These are phyloP conservation scores for Cucumis hystrix DNA, from an alignment of 306 rosid species.

Conservation along the genomic window DNA sequence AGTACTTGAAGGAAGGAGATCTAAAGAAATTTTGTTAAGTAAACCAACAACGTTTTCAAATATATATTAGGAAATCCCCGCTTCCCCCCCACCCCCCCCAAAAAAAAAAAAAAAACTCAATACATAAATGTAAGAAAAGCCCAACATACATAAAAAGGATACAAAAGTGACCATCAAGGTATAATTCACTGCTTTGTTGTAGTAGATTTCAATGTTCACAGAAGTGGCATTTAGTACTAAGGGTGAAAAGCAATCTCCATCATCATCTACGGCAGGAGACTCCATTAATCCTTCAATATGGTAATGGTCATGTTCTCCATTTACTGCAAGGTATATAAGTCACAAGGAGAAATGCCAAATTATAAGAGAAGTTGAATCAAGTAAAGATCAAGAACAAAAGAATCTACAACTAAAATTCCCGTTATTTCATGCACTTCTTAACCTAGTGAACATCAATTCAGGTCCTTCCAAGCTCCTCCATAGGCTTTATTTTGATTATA, in stretches of 20 bases:
- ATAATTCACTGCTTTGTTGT: conserved; percentile 94
- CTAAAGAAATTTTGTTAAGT: conserved; percentile 53
- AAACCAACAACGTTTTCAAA: conserved; percentile 14
- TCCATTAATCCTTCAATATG: conserved; percentile 88
- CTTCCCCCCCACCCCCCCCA: not conserved
- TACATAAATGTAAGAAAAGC: not conserved
- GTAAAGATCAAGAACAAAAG: not conserved
- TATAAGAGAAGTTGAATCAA: not conserved
- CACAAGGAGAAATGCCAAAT: not conserved
- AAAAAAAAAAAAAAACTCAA: not conserved
- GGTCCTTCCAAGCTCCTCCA: conserved; percentile 44
- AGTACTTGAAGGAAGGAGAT: conserved; percentile 96
- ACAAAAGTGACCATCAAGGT: conserved; percentile 99
- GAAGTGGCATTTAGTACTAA: conserved; percentile 76
- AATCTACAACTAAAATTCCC: not conserved
- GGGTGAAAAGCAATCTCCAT: conserved; percentile 89
- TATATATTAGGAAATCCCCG: not conserved
- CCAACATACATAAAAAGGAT: conserved; percentile 33
- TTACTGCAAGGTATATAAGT: conserved; percentile 24
- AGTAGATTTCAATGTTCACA: conserved; percentile 81
- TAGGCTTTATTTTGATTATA: conserved; percentile 43
- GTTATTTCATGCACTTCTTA: conserved; percentile 22
- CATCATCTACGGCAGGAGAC: conserved; percentile 81
- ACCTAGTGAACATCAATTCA: conserved; percentile 25
- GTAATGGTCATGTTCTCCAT: conserved; percentile 65